Conservation (phyloP, 108 stramenopile genomes). For the Pseudonitzschia multistriata region DNA sequence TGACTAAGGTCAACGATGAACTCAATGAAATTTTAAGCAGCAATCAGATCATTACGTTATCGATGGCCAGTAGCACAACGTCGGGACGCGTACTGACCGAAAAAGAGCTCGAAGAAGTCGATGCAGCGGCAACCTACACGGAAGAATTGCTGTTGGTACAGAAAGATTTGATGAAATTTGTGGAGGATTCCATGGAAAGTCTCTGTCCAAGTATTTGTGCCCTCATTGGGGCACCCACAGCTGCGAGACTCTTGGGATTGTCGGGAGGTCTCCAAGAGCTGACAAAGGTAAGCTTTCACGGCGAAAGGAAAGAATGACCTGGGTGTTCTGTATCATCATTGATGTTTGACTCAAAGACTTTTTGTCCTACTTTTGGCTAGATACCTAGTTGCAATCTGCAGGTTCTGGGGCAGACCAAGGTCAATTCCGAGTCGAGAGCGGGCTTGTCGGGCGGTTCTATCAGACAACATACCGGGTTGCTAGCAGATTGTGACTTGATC, state of each 20-base stretch:
- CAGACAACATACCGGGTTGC: constrained; percentile 75
- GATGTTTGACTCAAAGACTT: neutral
- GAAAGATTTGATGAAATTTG: constrained; percentile 58
- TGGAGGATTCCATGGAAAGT: constrained; percentile 73
- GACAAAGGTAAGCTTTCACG: constrained; percentile 25
- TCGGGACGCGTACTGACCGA: constrained; percentile 58
- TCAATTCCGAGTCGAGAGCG: constrained; percentile 46
- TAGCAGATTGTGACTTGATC: constrained; percentile 85
- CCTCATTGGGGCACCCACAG: constrained; percentile 79
- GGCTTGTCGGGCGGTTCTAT: constrained; percentile 32
- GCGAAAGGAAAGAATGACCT: neutral
- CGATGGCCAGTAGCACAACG: constrained; percentile 88
- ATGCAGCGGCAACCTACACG: constrained; percentile 50
- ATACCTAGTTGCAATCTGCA: constrained; percentile 87
- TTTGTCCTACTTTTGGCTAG: constrained; percentile 37
- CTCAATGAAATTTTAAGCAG: constrained; percentile 66
- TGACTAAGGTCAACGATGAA: constrained; percentile 63
- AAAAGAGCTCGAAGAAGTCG: constrained; percentile 50
- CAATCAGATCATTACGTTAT: constrained; percentile 91
- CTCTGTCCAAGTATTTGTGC: constrained; percentile 68
- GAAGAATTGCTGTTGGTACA: constrained; percentile 56
- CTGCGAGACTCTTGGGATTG: constrained; percentile 84
- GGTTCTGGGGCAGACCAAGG: constrained; percentile 61
- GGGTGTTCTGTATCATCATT: neutral
- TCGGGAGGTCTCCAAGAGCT: constrained; percentile 92